Evolutionary conservation across 169 alveolate species (phyloP), one percentile per base, ranked within the genome.

Genomic region (Cryptosporidium muris): DNA sequence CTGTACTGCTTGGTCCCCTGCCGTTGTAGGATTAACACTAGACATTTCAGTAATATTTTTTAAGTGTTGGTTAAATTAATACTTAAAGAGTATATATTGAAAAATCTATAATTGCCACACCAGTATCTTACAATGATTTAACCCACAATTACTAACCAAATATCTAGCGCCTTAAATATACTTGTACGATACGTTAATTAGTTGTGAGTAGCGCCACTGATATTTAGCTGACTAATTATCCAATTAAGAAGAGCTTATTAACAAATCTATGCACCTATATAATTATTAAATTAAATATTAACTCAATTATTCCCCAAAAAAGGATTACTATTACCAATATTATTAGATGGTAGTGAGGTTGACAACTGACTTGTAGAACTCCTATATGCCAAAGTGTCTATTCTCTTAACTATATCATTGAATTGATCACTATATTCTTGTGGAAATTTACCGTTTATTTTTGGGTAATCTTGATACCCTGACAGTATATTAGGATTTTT

Each of bases 261-360:
- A 25, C 25, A 25, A 25, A 25, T 25, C 25, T 25, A 25, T 25
- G 25, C 25, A 25, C 25, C 25, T 25, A 25, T 25, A 25, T 25
- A 25, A 25, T 25, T 25, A 25, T 25, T 25, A 25, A 25, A 25
- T 25, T 25, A 25, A 25, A 25, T 25, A 25, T 25, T 0, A 25
- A 25, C 25, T 25, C 25, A 25, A 25, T 25, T 25, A 54, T 16
- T 60, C 4, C 25, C 38, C 40, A 60, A 5, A 60, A 16, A 38
- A 34, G 9, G 11, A 16, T 60, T 34, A 60, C 11, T 53, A 4
- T 2, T 60, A 16, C 25, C n/a, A 16, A 60, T 60, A 74, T 74
- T 74, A 47, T 74, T 74, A 40, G 85, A 74, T 54, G 85, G 85
- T 25, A 74, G 43, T 3, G 85, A 34, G 2, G 85, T 58, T 45